A percentile compares a stretch with the other conserved stretches of the same genome.
Evolutionary conservation across 257 asterid genomes (phyloP).

Genomic region (Ligustrum vulgare): DNA sequence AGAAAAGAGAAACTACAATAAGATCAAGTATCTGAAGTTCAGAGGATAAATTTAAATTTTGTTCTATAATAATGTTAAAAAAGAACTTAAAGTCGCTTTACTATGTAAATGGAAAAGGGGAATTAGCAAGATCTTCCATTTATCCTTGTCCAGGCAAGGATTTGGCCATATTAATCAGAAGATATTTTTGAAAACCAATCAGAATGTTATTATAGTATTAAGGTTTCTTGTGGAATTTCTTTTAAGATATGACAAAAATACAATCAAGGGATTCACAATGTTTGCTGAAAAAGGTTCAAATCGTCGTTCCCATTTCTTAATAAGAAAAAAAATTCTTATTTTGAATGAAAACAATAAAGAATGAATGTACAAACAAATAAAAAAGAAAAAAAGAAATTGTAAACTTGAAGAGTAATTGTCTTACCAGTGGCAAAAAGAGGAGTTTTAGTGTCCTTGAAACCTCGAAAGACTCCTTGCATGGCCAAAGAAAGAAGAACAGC

Average conservation of each 20-base stretch:
- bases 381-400: not conserved
- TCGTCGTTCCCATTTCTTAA: not conserved
- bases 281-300: not conserved
- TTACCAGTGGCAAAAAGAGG: conserved; percentile 58
- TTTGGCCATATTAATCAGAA: not conserved
- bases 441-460: conserved; percentile 72
- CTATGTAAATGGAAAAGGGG: not conserved
- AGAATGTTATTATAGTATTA: not conserved
- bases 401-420: not conserved
- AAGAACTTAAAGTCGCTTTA: not conserved
- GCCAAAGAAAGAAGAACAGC: conserved; percentile 77
- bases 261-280: not conserved
- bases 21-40: not conserved
- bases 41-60: not conserved
- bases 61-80: not conserved
- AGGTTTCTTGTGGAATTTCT: not conserved
- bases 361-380: not conserved
- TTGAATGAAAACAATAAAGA: not conserved
- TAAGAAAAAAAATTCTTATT: not conserved
- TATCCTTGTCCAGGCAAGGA: not conserved
- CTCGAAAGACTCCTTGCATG: conserved; percentile 84
- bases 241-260: not conserved
- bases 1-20: not conserved
- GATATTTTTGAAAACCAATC: not conserved
- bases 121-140: not conserved